phyloP scores from a whole-genome alignment of 225 moss, liverwort and hornwort genomes.

The Pleurozium schreberi region DNA sequence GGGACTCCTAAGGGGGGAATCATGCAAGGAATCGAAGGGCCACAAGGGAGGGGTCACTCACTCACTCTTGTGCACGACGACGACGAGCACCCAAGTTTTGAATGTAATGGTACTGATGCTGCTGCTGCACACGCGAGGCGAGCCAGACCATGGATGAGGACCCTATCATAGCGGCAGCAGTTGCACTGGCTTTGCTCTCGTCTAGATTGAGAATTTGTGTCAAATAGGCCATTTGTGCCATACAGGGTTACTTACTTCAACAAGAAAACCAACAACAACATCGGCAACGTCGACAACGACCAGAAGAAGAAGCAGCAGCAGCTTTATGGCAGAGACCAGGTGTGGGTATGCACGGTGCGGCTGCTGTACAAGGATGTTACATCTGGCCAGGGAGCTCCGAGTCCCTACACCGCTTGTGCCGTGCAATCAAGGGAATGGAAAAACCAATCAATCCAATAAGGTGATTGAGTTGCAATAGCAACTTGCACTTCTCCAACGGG shows the following conservation, averaged over 20 bases:
- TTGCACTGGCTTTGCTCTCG: conserved; percentile 4
- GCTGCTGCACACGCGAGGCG: not conserved
- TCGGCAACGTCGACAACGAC: not conserved
- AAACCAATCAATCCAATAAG: conserved; percentile 27
- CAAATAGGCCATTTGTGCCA: conserved; percentile 45
- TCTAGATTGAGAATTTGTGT: conserved; percentile 42
- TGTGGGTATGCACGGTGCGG: conserved; percentile 26
- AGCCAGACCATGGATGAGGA: conserved; percentile 6
- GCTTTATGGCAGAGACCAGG: conserved; percentile 31
- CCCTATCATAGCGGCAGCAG: conserved; percentile 2
- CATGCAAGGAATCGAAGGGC: conserved; percentile 3
- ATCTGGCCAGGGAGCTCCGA: conserved; percentile 19
- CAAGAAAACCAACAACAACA: conserved; percentile 7
- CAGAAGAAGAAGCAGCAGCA: not conserved
- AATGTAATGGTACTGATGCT: not conserved
- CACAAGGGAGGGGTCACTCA: not conserved
- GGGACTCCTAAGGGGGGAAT: not conserved
- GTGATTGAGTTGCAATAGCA: conserved; percentile 30
- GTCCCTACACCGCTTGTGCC: conserved; percentile 18
- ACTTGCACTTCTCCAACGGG: conserved; percentile 6
- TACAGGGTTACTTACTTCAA: conserved; percentile 22
- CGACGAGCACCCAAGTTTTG: not conserved
- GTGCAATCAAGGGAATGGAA: conserved; percentile 29
- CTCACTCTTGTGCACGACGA: not conserved
- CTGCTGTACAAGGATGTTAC: conserved; percentile 29